Base-by-base conservation (phyloP, 495 filamentous ascomycete genomes). In the Xylaria intraflava region DNA sequence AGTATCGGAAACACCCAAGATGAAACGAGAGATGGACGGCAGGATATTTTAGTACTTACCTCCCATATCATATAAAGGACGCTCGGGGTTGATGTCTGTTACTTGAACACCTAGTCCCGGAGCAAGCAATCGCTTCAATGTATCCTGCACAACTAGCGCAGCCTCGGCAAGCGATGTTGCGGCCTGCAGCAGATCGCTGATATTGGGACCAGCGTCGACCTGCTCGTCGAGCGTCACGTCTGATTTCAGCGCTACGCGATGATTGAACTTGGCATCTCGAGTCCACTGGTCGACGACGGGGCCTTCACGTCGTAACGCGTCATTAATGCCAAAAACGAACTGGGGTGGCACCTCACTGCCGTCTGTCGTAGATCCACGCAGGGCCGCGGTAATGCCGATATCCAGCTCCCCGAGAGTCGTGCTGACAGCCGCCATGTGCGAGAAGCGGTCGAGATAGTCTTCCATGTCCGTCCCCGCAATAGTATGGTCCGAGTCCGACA, bases 401-500 rank as follows among this genome's bases (percentile, higher is more conserved):
- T 40, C 49, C 7, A 51, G 26, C 27, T 51, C 38, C 17, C 43
- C 49, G 22, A 51, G 17, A 7, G 14, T 43, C 6, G 49, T 51
- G 36, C 38, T 40, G 8, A 51, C 36, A 14, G 36, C 36, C 35
- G 17, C 24, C 12, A 40, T 40, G 29, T 51, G 49, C 14, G 24
- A 11, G 27, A 42, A 51, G n/a, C 49, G 38, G 11, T 29, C 16
- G 16, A 51, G 49, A n/a, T 51, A 51, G 38, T 40, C 38, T 11
- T 22, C 48, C 20, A 57, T 35, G 1, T 51, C 54, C 11, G n/a
- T 24, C 4, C 48, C 42, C 10, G 20, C 47, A 24, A 46, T 46
- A 17, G 43, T 51, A 17, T 51, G 49, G 6, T 40, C 38, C 17
- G 31, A 57, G 35, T 65, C 60, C 2, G 58, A 51, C 11, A 67